A percentile compares a stretch with the other conserved stretches of the same genome.
Evolutionary conservation across 225 moss, liverwort and hornwort species (phyloP).

Genomic region (Bryoerythrophyllum caledonicum): DNA sequence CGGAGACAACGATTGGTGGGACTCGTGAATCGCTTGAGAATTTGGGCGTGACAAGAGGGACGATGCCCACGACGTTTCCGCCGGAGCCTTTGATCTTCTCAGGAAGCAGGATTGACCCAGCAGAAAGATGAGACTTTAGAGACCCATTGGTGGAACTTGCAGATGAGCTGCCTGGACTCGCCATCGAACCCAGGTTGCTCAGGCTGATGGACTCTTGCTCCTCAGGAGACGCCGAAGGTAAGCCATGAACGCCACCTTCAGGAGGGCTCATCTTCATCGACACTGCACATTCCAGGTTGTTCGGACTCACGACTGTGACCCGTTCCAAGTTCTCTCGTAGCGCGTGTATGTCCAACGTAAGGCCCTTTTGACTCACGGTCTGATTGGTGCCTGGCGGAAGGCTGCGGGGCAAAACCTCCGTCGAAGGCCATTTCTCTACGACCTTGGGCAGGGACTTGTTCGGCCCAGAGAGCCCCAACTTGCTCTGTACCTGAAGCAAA

Average conservation of each 20-base stretch:
- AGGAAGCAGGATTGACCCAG: background rate
- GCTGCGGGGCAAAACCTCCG: conserved; percentile 18
- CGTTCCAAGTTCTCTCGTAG: conserved; percentile 26
- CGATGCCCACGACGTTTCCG: conserved; percentile 29
- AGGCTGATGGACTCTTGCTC: conserved; percentile 38
- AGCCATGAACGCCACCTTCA: background rate
- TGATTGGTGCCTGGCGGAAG: background rate
- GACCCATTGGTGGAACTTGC: conserved; percentile 27
- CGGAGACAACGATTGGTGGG: background rate
- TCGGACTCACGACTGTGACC: conserved; percentile 5
- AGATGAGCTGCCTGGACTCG: conserved; percentile 41
- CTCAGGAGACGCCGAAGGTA: conserved; percentile 22
- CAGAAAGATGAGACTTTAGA: conserved; percentile 9
- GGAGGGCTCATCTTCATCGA: conserved; percentile 2
- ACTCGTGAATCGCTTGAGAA: background rate
- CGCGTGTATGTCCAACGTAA: conserved; percentile 27
- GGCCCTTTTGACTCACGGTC: conserved; percentile 20
- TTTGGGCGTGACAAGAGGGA: conserved; percentile 7
- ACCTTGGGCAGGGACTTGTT: conserved; percentile 39
- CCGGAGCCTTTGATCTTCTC: background rate
- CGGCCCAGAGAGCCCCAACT: conserved; percentile 30
- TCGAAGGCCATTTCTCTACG: conserved; percentile 36
- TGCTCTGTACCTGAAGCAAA: conserved; percentile 42
- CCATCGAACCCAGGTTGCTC: conserved; percentile 34
- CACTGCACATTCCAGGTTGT: conserved; percentile 17